Evolutionary conservation across 306 rosid genomes (phyloP).

Genomic region (Gastrolobium bilobum): DNA sequence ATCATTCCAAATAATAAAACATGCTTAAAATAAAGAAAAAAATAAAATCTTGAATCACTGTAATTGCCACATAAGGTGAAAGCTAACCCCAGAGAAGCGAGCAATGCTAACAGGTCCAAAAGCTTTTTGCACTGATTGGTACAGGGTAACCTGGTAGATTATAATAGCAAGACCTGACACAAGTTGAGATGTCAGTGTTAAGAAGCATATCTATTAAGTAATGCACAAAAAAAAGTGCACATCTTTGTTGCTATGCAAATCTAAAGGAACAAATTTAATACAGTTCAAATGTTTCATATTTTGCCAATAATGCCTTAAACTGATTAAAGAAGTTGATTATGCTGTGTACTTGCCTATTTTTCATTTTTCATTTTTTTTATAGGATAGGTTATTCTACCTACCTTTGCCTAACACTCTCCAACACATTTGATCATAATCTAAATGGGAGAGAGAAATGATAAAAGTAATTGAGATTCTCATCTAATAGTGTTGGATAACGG

Average conservation of each 20-base stretch:
- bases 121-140: conserved; percentile 55
- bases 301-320: not conserved
- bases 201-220: not conserved
- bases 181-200: not conserved
- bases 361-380: not conserved
- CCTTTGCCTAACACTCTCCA: too few relatives aligned
- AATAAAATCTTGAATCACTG: not conserved
- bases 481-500: too few relatives aligned
- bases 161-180: conserved; percentile 59
- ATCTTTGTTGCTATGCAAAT: conserved; percentile 5
- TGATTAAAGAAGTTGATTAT: not conserved
- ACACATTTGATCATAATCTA: too few relatives aligned
- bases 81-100: conserved; percentile 61
- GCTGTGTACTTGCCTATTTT: not conserved
- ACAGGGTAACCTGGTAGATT: conserved; percentile 59
- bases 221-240: not conserved
- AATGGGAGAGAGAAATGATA: too few relatives aligned
- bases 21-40: not conserved
- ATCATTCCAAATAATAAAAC: not conserved
- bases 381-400: too few relatives aligned
- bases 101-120: conserved; percentile 56
- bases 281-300: not conserved
- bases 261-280: not conserved
- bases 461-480: too few relatives aligned
- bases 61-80: not conserved